Percentiles rank a stretch among this genome's conserved stretches.
Conservation (phyloP, 805 yeast species). For the Lachancea sp. region DNA sequence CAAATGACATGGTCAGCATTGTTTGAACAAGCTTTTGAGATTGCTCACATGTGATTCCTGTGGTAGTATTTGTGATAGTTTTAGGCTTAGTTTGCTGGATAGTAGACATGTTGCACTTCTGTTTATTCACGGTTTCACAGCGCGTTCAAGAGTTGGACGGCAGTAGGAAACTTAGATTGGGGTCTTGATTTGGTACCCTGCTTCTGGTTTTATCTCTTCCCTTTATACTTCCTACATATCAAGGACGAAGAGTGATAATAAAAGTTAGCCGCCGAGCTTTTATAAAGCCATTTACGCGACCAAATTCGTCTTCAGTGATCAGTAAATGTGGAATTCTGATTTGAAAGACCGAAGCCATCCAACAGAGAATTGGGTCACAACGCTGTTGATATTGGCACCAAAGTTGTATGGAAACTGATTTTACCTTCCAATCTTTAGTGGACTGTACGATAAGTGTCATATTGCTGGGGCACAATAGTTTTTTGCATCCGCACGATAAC, state of each 20-base stretch:
- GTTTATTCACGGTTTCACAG: not conserved
- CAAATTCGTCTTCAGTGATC: not conserved
- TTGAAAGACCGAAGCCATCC: no score
- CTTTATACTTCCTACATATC: no score
- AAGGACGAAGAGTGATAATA: no score
- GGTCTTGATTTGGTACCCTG: not conserved
- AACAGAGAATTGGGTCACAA: no score
- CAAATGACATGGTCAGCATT: slow-evolving; percentile 46
- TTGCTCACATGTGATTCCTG: slow-evolving; percentile 33
- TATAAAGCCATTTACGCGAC: not conserved
- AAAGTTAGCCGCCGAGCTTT: slow-evolving; percentile 1
- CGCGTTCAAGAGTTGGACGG: not conserved
- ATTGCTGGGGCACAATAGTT: no score
- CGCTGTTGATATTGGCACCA: no score
- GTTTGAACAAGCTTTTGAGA: slow-evolving; percentile 44
- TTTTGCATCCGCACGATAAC: no score
- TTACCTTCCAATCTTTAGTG: no score
- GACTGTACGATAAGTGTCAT: no score
- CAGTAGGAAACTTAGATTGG: no score
- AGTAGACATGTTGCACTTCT: slow-evolving; percentile 17
- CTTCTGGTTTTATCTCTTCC: not conserved
- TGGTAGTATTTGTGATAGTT: slow-evolving; percentile 16
- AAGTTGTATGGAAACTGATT: no score
- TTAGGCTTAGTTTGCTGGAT: slow-evolving; percentile 16
- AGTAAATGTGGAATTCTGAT: no score